Evolutionary conservation across 768 basidiomycete genomes (phyloP), one percentile per base, ranked within the genome.

Genomic region (Boletellus sp.): DNA sequence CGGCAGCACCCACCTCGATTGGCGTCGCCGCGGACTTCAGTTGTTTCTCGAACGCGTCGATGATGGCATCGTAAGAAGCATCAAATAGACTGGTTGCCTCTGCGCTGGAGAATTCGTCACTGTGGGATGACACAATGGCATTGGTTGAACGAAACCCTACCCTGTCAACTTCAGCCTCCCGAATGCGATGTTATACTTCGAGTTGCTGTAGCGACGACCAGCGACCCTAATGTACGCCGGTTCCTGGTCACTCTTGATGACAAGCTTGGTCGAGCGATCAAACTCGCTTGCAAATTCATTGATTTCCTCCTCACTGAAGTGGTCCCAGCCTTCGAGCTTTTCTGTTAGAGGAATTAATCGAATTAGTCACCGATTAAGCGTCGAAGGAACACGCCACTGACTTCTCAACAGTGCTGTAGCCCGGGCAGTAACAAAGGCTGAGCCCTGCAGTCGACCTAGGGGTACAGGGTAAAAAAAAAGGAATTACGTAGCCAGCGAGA

Each of bases 1-100:
- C 26, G 10, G 17, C 8, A 4, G 8, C 19, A 19, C 56, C 33
- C 16, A 56, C 56, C 1, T 41, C 44, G 31, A 57, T 42, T 6
- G 22, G 44, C 2, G 20, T 31, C 23, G 4, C 31, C 1, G 31
- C 6, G 13, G 12, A 22, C 15, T 46, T 46, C 22, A 37, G 35
- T n/a, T 58, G 56, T 32, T 50, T 42, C 17, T 53, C 42, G 2
- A 58, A 58, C 4, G 55, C 55, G 6, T 38, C 34, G 3, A 50
- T 53, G 15, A 57, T 57, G 11, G 56, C 55, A 12, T 47, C 16
- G 13, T 57, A 42, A 6, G 56, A 45, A 3, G 47, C 42, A 8
- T 49, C 12, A 12, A 58, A 57, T 35, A 58, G 20, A 1, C 23
- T 17, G 0, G 56, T 44, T 16, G 42, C 48, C 15, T 58, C 56